Evolutionary conservation across 139 green algal genomes (phyloP).

Genomic region (Tetraselmis striata): DNA sequence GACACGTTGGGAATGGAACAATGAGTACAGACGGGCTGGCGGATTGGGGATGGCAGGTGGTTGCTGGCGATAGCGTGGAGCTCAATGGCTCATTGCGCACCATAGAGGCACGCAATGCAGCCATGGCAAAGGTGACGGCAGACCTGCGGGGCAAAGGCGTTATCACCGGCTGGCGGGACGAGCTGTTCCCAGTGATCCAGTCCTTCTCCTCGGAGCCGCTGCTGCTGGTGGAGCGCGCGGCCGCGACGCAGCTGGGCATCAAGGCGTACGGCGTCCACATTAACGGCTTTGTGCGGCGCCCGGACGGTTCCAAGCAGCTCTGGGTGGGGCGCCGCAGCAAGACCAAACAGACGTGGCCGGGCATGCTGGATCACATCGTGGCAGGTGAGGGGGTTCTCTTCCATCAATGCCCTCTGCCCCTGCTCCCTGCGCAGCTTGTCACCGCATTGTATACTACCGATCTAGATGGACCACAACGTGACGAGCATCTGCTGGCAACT

Average conservation of each 20-base stretch:
- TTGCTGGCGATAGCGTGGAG: neutral
- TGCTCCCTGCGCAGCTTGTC: no score
- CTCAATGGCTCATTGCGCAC: conserved; percentile 17
- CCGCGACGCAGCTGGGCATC: conserved; percentile 80
- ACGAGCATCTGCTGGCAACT: no score
- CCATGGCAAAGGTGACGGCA: conserved; percentile 27
- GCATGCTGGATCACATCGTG: conserved; percentile 91
- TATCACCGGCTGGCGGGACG: conserved; percentile 81
- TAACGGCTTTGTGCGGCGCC: conserved; percentile 71
- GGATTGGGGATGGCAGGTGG: no score
- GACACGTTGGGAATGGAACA: no score
- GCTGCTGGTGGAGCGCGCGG: conserved; percentile 81
- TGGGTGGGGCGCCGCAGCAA: conserved; percentile 77
- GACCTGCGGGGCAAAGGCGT: conserved; percentile 45
- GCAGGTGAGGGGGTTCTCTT: no score
- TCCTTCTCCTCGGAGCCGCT: conserved; percentile 54
- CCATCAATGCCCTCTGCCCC: no score
- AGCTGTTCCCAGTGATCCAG: conserved; percentile 81
- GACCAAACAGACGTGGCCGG: conserved; percentile 86
- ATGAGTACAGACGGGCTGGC: no score
- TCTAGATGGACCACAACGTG: no score
- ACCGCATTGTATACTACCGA: no score
- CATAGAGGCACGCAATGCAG: conserved; percentile 36
- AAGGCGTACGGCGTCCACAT: conserved; percentile 85
- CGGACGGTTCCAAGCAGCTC: conserved; percentile 49